Percentiles rank a stretch among this genome's conserved stretches.
These are phyloP conservation scores for Polyporus tsugae DNA, from an alignment of 1,284 basidiomycete genomes.

Conservation along the genomic window DNA sequence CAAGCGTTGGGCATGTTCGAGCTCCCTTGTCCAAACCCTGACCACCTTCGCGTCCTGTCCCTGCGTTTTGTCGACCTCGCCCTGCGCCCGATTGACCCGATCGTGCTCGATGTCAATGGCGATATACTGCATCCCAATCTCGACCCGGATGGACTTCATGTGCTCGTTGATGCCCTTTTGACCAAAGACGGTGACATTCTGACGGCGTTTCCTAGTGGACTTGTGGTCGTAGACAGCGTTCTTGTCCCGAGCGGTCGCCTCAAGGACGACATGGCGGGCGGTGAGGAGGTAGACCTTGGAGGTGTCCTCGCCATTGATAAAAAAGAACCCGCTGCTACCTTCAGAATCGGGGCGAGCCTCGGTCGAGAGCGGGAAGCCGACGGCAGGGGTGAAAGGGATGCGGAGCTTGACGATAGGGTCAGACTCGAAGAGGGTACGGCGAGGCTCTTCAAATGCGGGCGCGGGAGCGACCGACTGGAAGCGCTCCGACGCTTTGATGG, in stretches of 20 bases:
- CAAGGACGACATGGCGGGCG: slow-evolving; percentile 39
- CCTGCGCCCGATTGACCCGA: background rate
- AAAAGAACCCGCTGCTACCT: slow-evolving; percentile 46
- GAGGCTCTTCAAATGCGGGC: background rate
- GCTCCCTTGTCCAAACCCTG: background rate
- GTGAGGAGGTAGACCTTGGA: slow-evolving; percentile 41
- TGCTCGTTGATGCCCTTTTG: background rate
- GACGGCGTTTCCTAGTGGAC: background rate
- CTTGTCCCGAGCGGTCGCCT: slow-evolving; percentile 42
- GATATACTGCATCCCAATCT: background rate
- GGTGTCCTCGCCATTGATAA: slow-evolving; percentile 35
- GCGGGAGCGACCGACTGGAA: background rate
- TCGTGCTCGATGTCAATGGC: background rate
- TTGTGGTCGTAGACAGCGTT: background rate
- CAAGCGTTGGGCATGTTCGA: background rate
- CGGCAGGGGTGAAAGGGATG: background rate
- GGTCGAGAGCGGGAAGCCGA: background rate
- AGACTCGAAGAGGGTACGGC: background rate
- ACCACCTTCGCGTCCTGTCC: background rate
- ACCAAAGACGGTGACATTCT: background rate
- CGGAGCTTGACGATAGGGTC: background rate
- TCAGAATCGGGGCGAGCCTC: slow-evolving; percentile 22
- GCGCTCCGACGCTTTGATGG: background rate
- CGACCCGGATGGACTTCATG: background rate
- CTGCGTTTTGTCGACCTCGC: background rate